phyloP scores from a whole-genome alignment of 2,329 filamentous ascomycete species.

The Thielaviopsis populi region DNA sequence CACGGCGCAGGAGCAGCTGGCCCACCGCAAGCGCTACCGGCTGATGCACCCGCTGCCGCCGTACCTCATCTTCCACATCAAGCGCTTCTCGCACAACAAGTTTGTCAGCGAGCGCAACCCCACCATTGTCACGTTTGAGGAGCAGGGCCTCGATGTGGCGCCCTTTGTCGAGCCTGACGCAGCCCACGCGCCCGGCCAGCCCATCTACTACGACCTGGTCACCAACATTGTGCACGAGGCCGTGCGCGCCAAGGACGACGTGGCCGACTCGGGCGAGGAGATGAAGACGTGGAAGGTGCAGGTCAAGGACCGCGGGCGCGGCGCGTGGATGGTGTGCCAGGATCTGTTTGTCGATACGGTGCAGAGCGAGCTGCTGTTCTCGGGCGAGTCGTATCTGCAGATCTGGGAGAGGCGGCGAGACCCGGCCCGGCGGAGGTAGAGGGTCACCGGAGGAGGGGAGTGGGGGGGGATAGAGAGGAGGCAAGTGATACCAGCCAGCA shows the following conservation, averaged over 20 bases:
- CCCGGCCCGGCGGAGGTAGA: neutral
- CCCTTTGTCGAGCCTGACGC: constrained; percentile 87
- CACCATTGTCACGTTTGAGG: constrained; percentile 93
- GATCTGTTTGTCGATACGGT: constrained; percentile 86
- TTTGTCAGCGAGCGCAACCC: constrained; percentile 93
- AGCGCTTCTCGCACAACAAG: constrained; percentile 92
- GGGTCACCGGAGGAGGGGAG: neutral
- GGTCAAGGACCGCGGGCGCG: constrained; percentile 61
- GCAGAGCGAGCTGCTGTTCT: constrained; percentile 75
- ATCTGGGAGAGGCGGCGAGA: constrained; percentile 77
- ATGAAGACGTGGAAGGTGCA: constrained; percentile 89
- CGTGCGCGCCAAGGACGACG: constrained; percentile 62
- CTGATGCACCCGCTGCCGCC: constrained; percentile 82
- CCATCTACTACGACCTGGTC: constrained; percentile 87
- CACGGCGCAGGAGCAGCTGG: constrained; percentile 72
- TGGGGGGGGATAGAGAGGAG: neutral
- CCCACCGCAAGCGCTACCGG: constrained; percentile 77
- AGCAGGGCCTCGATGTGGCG: constrained; percentile 65
- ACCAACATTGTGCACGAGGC: constrained; percentile 88
- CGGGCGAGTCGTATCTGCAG: constrained; percentile 89
- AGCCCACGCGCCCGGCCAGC: constrained; percentile 52
- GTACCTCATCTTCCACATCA: constrained; percentile 86
- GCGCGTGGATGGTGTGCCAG: constrained; percentile 86
- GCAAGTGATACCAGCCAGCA: neutral
- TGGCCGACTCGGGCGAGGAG: constrained; percentile 79